Percentiles rank a stretch among this genome's conserved stretches.
These are phyloP conservation scores for Peziza echinospora DNA, from an alignment of 495 filamentous ascomycete species.

Conservation along the genomic window DNA sequence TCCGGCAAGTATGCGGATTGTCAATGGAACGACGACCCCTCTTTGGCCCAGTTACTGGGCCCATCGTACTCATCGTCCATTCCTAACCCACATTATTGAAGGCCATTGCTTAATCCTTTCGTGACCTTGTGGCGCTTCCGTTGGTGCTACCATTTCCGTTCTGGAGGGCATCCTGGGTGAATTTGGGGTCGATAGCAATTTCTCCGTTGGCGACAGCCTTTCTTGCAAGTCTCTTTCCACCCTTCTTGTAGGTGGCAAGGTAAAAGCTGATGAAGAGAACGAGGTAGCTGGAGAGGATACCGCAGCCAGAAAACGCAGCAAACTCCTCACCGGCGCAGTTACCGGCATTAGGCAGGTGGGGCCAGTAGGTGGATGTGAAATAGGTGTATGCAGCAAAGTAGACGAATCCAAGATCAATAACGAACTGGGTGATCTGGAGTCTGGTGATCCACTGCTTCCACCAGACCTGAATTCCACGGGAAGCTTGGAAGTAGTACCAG, in stretches of 20 bases:
- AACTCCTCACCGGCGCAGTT: constrained; percentile 93
- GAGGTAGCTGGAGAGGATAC: constrained; percentile 78
- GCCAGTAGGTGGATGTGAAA: constrained; percentile 83
- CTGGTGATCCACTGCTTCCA: constrained; percentile 83
- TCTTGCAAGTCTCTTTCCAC: constrained; percentile 37
- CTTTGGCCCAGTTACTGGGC: too few relatives aligned
- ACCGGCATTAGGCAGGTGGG: constrained; percentile 57
- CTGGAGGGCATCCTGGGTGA: constrained; percentile 18
- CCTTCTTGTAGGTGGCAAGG: constrained; percentile 86
- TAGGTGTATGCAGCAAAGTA: constrained; percentile 94
- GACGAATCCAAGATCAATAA: constrained; percentile 65
- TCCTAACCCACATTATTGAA: neutral
- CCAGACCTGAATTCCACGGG: constrained; percentile 62
- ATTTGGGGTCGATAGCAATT: constrained; percentile 18
- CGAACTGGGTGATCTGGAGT: constrained; percentile 65
- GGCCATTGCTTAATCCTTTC: constrained; percentile 29
- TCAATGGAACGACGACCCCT: too few relatives aligned
- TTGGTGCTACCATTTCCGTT: constrained; percentile 20
- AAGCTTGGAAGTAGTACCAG: constrained; percentile 67
- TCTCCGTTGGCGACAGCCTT: constrained; percentile 32
- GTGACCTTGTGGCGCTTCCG: constrained; percentile 30
- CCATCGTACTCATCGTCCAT: neutral
- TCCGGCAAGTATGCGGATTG: too few relatives aligned
- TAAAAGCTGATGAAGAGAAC: constrained; percentile 99
- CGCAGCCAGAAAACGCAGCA: constrained; percentile 82